A percentile compares a stretch with the other conserved stretches of the same genome.
Evolutionary conservation across 2,329 filamentous ascomycete genomes (phyloP).

Genomic region (Phoma sp.): DNA sequence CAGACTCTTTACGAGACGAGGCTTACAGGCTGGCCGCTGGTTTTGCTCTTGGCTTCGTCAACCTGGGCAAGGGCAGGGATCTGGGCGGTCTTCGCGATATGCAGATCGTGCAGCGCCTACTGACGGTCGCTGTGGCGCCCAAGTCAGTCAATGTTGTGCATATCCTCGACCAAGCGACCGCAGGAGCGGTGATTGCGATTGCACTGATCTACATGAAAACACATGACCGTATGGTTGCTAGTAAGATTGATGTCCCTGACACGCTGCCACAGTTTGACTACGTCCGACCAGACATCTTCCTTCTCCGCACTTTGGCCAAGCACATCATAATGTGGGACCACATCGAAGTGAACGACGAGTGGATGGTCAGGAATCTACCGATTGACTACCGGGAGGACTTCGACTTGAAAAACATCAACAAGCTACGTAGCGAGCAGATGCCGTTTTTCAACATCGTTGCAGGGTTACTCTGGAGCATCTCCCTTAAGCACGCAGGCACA

Average conservation of each 20-base stretch:
- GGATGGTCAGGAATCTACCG: conserved; percentile 79
- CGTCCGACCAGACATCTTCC: conserved; percentile 88
- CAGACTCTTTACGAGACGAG: conserved; percentile 86
- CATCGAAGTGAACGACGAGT: conserved; percentile 74
- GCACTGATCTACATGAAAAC: conserved; percentile 97
- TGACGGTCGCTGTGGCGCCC: conserved; percentile 83
- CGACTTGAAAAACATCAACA: conserved; percentile 63
- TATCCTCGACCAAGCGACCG: conserved; percentile 88
- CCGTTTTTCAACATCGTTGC: conserved; percentile 92
- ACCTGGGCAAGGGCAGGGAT: conserved; percentile 87
- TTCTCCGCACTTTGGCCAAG: conserved; percentile 85
- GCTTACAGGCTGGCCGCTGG: conserved; percentile 95
- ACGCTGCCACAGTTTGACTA: conserved; percentile 93
- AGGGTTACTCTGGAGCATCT: conserved; percentile 77
- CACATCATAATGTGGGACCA: conserved; percentile 92
- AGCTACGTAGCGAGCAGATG: conserved; percentile 80
- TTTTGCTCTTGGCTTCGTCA: conserved; percentile 92
- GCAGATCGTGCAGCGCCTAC: conserved; percentile 85
- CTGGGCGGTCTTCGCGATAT: conserved; percentile 91
- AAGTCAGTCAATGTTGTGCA: conserved; percentile 94
- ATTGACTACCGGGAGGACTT: conserved; percentile 68
- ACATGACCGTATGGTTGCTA: conserved; percentile 82
- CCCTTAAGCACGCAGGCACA: conserved; percentile 55
- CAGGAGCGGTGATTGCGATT: conserved; percentile 89
- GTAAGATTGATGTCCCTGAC: conserved; percentile 91